Evolutionary conservation across 805 yeast species (phyloP), one percentile per base, ranked within the genome.

Genomic region (Huiozyma sinensis): DNA sequence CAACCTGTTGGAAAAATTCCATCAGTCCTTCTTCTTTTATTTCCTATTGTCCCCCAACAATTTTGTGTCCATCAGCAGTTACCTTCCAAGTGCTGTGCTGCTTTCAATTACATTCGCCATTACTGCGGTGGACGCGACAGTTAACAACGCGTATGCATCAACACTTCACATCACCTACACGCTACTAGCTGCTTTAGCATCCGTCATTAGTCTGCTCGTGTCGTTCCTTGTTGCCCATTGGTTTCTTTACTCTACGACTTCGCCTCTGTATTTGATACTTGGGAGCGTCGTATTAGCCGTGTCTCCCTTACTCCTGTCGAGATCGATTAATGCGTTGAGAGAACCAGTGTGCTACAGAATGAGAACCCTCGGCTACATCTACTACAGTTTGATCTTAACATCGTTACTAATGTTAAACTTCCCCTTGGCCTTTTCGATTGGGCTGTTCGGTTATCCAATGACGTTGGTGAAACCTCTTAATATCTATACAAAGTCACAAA

Each of bases 1-100:
- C 66, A 92, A 92, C 60, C 70, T 92, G 52, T 69, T 90, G 34
- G 99, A 92, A 61, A 94, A 90, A 60, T 90, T 90, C 64, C 99
- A 92, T 64, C 99, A 92, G 64, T 86, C 96, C 1, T 92, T 88
- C 57, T 92, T 92, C 70, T 92, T 89, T 58, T 92, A 90, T 65
- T 71, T 90, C 51, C 61, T 92, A 65, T 63, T 92, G 41, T 76
- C 86, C 0, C 94, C 97, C 27, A 67, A 72, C 45, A 63, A 73
- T 46, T 92, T 92, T 67, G 95, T 92, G 12, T 86, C 96, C 5
- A 89, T 92, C 50, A 97, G 95, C 4, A 86, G 94, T 13, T 92
- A 90, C 59, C 67, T 92, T 42, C 97, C 97, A 1, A 70, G 90
- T 3, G 95, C 94, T 0, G 80, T 82, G 40, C 66, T 84, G 6